A percentile compares a stretch with the other conserved stretches of the same genome.
These are phyloP conservation scores for Domatiomyces globalis DNA, from an alignment of 2,329 filamentous ascomycete species.

Conservation along the genomic window DNA sequence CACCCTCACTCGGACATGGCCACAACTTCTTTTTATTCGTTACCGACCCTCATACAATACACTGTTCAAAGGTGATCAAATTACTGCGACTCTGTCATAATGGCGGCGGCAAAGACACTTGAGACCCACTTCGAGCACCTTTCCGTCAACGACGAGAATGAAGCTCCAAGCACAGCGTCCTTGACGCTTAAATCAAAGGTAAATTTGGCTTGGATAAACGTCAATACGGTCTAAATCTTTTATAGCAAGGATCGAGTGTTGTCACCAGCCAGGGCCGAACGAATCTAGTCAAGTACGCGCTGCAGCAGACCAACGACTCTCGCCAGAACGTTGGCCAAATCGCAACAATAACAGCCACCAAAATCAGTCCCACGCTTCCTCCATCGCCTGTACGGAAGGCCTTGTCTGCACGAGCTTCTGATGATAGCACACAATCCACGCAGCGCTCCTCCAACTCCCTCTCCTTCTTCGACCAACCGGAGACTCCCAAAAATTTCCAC, in stretches of 20 bases:
- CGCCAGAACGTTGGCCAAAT: constrained; percentile 43
- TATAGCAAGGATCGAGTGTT: constrained; percentile 21
- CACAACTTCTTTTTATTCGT: background rate
- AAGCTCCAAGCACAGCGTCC: constrained; percentile 41
- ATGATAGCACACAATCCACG: constrained; percentile 33
- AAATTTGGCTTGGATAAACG: constrained; percentile 20
- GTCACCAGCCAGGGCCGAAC: constrained; percentile 47
- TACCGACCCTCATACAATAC: background rate
- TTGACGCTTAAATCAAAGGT: constrained; percentile 66
- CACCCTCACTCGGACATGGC: background rate
- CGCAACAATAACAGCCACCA: constrained; percentile 28
- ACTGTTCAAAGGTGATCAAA: background rate
- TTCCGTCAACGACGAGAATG: constrained; percentile 80
- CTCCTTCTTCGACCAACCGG: constrained; percentile 43
- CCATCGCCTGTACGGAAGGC: constrained; percentile 42
- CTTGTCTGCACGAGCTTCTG: constrained; percentile 28
- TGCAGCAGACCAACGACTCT: constrained; percentile 61
- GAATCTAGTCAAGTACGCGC: constrained; percentile 71
- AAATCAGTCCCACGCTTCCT: constrained; percentile 23
- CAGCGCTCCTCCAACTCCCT: constrained; percentile 15
- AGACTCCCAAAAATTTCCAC: constrained; percentile 50
- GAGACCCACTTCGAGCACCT: constrained; percentile 83
- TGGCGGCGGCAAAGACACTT: constrained; percentile 58
- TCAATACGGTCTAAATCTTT: constrained; percentile 22
- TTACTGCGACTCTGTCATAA: constrained; percentile 15